These are phyloP conservation scores for Septoria linicola DNA, from an alignment of 2,329 filamentous ascomycete species.

Conservation along the genomic window DNA sequence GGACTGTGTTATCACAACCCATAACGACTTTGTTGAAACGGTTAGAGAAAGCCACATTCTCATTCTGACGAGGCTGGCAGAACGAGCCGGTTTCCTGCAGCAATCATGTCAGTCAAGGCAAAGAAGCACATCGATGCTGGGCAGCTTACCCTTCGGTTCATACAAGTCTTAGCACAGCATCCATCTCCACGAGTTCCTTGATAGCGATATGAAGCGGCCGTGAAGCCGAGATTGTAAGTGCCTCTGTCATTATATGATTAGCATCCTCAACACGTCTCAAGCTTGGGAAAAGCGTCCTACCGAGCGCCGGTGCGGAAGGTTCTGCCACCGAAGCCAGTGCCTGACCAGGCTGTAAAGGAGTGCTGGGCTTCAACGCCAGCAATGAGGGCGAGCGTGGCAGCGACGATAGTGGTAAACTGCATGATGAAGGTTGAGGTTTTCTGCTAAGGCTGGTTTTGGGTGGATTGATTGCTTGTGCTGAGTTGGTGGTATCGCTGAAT, in stretches of 20 bases:
- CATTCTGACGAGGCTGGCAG: not conserved
- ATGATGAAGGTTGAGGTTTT: not conserved
- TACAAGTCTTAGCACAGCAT: slow-evolving; percentile 6
- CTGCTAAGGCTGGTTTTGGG: too few species aligned
- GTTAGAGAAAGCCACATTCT: not conserved
- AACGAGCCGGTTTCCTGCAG: slow-evolving; percentile 3
- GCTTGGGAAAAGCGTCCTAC: not conserved
- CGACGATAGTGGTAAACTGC: slow-evolving; percentile 6
- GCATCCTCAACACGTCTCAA: not conserved
- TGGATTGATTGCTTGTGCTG: too few species aligned
- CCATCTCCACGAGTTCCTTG: not conserved
- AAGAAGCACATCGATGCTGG: not conserved
- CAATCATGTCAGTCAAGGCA: too few species aligned
- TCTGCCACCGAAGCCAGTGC: slow-evolving; percentile 5
- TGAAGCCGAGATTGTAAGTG: slow-evolving; percentile 8
- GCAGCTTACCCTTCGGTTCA: not conserved
- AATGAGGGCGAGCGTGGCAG: not conserved
- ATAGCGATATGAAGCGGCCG: slow-evolving; percentile 7
- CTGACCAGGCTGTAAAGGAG: not conserved
- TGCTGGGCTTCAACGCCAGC: slow-evolving; percentile 6
- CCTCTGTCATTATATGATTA: not conserved
- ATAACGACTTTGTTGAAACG: slow-evolving; percentile 9
- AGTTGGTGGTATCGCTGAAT: too few species aligned
- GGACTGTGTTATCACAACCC: not conserved
- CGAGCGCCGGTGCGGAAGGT: slow-evolving; percentile 3